These are phyloP conservation scores for Azolla pinnata DNA, from an alignment of 75 land plant genomes.

Conservation along the genomic window DNA sequence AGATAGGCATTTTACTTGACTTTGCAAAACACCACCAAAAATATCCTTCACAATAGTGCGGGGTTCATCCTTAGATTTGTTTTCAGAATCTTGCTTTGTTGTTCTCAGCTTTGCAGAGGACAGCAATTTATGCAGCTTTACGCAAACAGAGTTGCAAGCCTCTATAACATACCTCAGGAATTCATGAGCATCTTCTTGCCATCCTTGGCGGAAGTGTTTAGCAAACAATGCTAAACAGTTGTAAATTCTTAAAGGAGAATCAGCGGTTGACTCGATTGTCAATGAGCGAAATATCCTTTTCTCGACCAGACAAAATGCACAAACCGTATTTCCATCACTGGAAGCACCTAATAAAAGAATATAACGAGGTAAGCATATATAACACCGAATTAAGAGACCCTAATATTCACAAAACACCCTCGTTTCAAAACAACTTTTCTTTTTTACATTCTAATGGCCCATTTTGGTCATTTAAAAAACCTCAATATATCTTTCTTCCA, in stretches of 20 bases:
- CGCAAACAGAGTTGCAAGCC: slow-evolving; percentile 68
- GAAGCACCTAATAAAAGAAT: no score
- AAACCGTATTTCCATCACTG: slow-evolving; percentile 36
- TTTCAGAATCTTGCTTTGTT: slow-evolving; percentile 8
- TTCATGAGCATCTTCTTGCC: slow-evolving; percentile 98
- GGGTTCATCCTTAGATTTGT: slow-evolving; percentile 14
- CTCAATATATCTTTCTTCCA: no score
- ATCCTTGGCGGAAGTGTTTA: slow-evolving; percentile 66
- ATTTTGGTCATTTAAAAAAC: no score
- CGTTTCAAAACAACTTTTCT: no score
- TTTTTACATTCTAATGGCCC: no score
- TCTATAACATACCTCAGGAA: slow-evolving; percentile 89
- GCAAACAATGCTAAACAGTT: slow-evolving; percentile 53
- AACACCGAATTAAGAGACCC: no score
- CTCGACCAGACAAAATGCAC: slow-evolving; percentile 87
- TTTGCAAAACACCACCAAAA: slow-evolving; percentile 85
- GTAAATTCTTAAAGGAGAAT: slow-evolving; percentile 57
- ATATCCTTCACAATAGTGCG: slow-evolving; percentile 77
- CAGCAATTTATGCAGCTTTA: slow-evolving; percentile 48
- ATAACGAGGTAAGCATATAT: no score
- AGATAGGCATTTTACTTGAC: slow-evolving; percentile 77
- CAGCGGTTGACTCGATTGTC: slow-evolving; percentile 31
- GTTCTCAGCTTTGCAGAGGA: slow-evolving; percentile 1
- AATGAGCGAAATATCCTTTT: slow-evolving; percentile 52
- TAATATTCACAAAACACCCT: no score